Conservation (phyloP, 225 moss, liverwort and hornwort species). For the Physcomitrium patens region DNA sequence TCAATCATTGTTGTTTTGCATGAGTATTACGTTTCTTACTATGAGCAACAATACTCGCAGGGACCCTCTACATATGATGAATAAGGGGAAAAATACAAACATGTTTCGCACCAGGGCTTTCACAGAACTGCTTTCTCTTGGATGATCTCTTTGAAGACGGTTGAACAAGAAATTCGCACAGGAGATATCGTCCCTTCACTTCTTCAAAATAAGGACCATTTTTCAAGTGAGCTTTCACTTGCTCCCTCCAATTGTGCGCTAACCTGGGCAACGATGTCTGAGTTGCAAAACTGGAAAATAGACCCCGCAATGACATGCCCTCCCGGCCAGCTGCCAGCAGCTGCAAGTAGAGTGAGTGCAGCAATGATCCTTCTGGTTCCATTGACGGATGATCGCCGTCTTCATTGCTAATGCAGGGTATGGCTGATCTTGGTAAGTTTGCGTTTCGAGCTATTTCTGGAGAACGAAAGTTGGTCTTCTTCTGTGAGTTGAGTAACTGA, state of each 20-base stretch:
- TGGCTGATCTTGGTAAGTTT: slow-evolving; percentile 17
- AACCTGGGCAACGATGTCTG: slow-evolving; percentile 38
- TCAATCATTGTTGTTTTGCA: background rate
- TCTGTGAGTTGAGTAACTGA: slow-evolving; percentile 23
- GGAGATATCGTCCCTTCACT: slow-evolving; percentile 44
- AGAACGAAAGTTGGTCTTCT: slow-evolving; percentile 6
- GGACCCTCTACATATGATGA: background rate
- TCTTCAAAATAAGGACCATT: slow-evolving; percentile 46
- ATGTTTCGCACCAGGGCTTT: slow-evolving; percentile 31
- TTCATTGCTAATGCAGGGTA: slow-evolving; percentile 25
- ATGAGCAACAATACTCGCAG: slow-evolving; percentile 2
- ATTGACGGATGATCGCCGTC: slow-evolving; percentile 46
- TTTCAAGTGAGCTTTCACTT: slow-evolving; percentile 38
- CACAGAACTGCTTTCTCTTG: slow-evolving; percentile 35
- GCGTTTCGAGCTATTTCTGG: background rate
- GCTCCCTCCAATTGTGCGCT: slow-evolving; percentile 40
- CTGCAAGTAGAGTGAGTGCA: slow-evolving; percentile 45
- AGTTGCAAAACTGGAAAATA: slow-evolving; percentile 37
- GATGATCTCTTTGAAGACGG: slow-evolving; percentile 28
- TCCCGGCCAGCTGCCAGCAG: slow-evolving; percentile 41
- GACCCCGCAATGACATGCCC: slow-evolving; percentile 38
- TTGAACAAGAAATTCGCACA: slow-evolving; percentile 49
- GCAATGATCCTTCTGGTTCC: slow-evolving; percentile 47
- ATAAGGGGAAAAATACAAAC: background rate
- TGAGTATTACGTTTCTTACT: background rate